Evolutionary conservation across 768 basidiomycete genomes (phyloP).

Genomic region (Strobilomyces dryophilus): DNA sequence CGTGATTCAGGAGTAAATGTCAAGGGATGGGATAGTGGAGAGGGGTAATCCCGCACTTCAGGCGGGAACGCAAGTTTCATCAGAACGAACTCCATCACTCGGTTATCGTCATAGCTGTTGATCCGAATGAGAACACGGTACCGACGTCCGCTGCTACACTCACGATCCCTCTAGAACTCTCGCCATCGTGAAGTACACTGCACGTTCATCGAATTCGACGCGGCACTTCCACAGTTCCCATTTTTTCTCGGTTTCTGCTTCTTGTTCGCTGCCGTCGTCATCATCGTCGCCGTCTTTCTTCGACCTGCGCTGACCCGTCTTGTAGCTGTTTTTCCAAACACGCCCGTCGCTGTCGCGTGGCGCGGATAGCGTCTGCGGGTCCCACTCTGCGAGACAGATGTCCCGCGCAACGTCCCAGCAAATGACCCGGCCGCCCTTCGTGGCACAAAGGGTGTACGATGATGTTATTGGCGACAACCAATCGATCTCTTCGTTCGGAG

Average conservation of each 20-base stretch:
- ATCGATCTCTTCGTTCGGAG: constrained; percentile 66
- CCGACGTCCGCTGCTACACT: constrained; percentile 20
- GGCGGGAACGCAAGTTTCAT: constrained; percentile 64
- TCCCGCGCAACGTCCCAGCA: constrained; percentile 73
- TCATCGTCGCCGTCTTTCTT: constrained; percentile 14
- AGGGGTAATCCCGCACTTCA: constrained; percentile 34
- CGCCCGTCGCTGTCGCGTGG: constrained; percentile 3
- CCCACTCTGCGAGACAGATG: constrained; percentile 63
- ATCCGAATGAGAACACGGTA: constrained; percentile 2
- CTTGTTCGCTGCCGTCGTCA: constrained; percentile 1
- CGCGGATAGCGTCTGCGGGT: constrained; percentile 36
- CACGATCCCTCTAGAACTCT: constrained; percentile 51
- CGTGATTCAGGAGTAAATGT: constrained; percentile 12
- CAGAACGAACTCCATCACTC: constrained; percentile 67
- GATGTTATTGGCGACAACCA: constrained; percentile 77
- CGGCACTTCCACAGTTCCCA: constrained; percentile 81
- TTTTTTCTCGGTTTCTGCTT: constrained; percentile 27
- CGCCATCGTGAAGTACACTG: constrained; percentile 75
- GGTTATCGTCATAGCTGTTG: constrained; percentile 51
- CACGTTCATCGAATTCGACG: constrained; percentile 67
- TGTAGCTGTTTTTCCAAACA: constrained; percentile 6
- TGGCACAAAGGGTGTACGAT: constrained; percentile 72
- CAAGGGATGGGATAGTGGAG: constrained; percentile 14
- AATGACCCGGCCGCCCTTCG: constrained; percentile 70
- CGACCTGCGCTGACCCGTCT: constrained; percentile 3